Base-by-base conservation (phyloP, 2,329 filamentous ascomycete genomes). In the Stagonosporopsis chrysanthemi region DNA sequence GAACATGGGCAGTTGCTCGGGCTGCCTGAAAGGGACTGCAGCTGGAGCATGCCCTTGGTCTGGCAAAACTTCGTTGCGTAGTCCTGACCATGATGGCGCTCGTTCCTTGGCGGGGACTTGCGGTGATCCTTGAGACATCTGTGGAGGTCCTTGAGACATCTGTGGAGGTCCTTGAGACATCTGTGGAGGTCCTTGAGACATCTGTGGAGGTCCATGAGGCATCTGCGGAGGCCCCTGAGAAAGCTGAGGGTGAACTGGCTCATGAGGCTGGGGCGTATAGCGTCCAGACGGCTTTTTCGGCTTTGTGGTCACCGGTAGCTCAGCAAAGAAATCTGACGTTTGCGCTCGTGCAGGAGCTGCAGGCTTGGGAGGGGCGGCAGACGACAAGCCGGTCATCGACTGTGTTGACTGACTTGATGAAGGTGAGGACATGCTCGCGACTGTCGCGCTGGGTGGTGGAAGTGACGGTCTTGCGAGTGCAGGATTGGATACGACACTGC, bases 401-500 rank as follows among this genome's bases (percentile, higher is more conserved):
- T 67, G 70, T 52, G 65, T 69, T 1, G 76, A 77, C 42, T 79
- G 75, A 42, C 70, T 75, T 11, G 78, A 78, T 7, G 74, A 69
- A 12, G 78, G 76, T 14, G 78, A 77, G n/a, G 77, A 77, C 39
- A 78, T 36, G 50, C 68, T 76, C 17, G 74, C 59, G 15, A 65
- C 62, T n/a, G 73, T 71, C 58, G 72, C 69, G 53, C 59, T 73
- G n/a, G 71, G 71, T 8, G 70, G 67, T 7, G 70, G 67, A 7
- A 68, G 69, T 11, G 61, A 40, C 8, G 67, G 68, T 15, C 60
- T 62, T 26, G 66, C 53, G 14, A 65, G 61, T 9, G 58, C 66
- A 45, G 61, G 36, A 40, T 51, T 65, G 2, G 59, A 67, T 14
- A 66, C 59, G 41, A 88, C 83, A 71, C 88, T 91, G 60, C 83